phyloP scores from a whole-genome alignment of 495 filamentous ascomycete species.

The Xylaria telfairii region DNA sequence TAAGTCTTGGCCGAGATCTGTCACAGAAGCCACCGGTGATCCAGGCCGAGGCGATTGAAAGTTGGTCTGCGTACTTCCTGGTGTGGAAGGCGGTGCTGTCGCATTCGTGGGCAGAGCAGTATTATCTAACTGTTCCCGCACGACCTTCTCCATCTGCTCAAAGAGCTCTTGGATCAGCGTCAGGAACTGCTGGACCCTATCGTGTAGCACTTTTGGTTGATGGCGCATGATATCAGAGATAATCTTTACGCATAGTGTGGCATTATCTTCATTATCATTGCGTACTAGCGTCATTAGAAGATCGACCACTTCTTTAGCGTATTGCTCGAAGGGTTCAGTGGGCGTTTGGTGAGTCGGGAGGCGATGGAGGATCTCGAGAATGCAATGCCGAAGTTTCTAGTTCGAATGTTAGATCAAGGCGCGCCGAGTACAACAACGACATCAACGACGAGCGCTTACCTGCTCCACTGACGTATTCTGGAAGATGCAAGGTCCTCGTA shows the following conservation, averaged over 20 bases:
- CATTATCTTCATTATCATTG: constrained; percentile 97
- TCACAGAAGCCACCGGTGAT: constrained; percentile 80
- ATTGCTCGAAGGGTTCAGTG: constrained; percentile 81
- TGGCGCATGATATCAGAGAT: constrained; percentile 95
- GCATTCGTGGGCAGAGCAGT: constrained; percentile 61
- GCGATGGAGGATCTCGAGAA: constrained; percentile 93
- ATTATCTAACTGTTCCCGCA: constrained; percentile 90
- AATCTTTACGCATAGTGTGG: constrained; percentile 95
- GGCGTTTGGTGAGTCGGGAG: constrained; percentile 73
- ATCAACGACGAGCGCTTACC: constrained; percentile 46
- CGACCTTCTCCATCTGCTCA: constrained; percentile 88
- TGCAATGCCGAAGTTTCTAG: constrained; percentile 86
- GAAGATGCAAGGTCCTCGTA: constrained; percentile 89
- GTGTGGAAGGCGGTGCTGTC: constrained; percentile 73
- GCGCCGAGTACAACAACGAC: neutral
- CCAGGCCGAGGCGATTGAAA: constrained; percentile 85
- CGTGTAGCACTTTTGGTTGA: constrained; percentile 78
- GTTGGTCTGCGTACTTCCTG: constrained; percentile 71
- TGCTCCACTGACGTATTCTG: constrained; percentile 86
- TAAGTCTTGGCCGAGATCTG: constrained; percentile 74
- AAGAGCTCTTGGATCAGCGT: constrained; percentile 95
- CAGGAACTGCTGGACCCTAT: constrained; percentile 87
- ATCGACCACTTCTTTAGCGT: constrained; percentile 84
- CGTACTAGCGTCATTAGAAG: constrained; percentile 85
- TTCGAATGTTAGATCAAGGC: constrained; percentile 31